Percentiles rank a stretch among this genome's conserved stretches.
Conservation (phyloP, 192 early-diverging fungal species). For the Geranomyces variabilis region DNA sequence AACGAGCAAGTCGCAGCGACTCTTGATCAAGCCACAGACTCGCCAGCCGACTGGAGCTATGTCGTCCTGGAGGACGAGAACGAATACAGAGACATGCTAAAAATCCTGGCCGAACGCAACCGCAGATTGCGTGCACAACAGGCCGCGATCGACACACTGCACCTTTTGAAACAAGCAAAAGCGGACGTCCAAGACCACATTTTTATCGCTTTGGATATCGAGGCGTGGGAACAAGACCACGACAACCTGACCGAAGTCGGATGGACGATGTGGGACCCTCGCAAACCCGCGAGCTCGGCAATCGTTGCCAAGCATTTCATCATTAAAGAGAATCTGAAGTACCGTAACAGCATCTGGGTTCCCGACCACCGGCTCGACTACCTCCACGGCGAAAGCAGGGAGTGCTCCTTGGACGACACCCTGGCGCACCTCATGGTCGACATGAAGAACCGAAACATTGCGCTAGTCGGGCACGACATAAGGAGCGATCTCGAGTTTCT, state of each 20-base stretch:
- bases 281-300: neutral
- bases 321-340: neutral
- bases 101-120: neutral
- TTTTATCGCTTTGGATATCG: neutral
- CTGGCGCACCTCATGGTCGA: conserved; percentile 2
- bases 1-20: neutral
- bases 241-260: conserved; percentile 14
- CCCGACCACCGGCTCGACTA: conserved; percentile 8
- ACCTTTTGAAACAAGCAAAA: neutral
- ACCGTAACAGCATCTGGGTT: conserved; percentile 1
- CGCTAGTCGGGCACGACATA: conserved; percentile 5
- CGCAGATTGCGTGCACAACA: neutral
- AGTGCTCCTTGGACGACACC: neutral
- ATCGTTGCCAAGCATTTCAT: conserved; percentile 3
- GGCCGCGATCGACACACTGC: neutral
- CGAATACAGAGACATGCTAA: neutral
- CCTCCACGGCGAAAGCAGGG: neutral
- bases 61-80: neutral
- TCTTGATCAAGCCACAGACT: neutral
- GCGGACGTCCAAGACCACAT: neutral
- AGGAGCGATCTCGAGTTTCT: conserved; percentile 3
- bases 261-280: neutral
- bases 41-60: neutral
- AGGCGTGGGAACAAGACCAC: conserved; percentile 13
- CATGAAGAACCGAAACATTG: neutral